Evolutionary conservation across 495 filamentous ascomycete genomes (phyloP), one percentile per base, ranked within the genome.

Genomic region (Lophiostoma macrostomum): DNA sequence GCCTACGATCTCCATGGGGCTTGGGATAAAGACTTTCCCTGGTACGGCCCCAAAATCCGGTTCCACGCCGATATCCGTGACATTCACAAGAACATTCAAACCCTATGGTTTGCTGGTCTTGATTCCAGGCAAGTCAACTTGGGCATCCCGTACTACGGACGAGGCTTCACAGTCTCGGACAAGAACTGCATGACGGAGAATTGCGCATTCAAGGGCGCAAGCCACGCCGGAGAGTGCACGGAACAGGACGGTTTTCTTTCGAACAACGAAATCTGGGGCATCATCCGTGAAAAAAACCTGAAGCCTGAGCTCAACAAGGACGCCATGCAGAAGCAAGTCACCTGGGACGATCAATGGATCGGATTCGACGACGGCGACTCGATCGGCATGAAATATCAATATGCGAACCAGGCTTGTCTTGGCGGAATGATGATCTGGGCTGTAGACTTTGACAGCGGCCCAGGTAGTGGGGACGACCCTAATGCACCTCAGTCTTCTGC

Each of bases 1-100:
- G 53, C 69, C 11, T 79, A 79, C 32, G 71, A 74, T 59, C 36
- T 74, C 4, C 69, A 73, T 40, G 70, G 72, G 5, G 55, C 41
- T 20, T 74, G 70, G 69, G 66, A 49, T 37, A 10, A 18, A 14
- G 27, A 45, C 4, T 10, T 5, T 6, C 5, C 62, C 50, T 34
- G 36, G 1, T 8, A 58, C 5, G 66, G 56, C 2, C 19, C 61
- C 3, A 32, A 31, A 18, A 27, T 72, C 2, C 43, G 56, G 7
- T 56, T 69, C 4, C 68, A 74, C 28, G 71, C 71, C 10, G 68
- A 74, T 28, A 50, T 73, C 12, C 67, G 63, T 0, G 71, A 73
- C 43, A 76, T 75, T 12, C 41, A 64, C 8, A 48, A 60, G 10
- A 56, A 58, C 0, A 16, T 72, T 0, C 50, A 67, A 10, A 65